Base-by-base conservation (phyloP, 1,284 basidiomycete genomes). In the Sanguinoderma infundibulare region DNA sequence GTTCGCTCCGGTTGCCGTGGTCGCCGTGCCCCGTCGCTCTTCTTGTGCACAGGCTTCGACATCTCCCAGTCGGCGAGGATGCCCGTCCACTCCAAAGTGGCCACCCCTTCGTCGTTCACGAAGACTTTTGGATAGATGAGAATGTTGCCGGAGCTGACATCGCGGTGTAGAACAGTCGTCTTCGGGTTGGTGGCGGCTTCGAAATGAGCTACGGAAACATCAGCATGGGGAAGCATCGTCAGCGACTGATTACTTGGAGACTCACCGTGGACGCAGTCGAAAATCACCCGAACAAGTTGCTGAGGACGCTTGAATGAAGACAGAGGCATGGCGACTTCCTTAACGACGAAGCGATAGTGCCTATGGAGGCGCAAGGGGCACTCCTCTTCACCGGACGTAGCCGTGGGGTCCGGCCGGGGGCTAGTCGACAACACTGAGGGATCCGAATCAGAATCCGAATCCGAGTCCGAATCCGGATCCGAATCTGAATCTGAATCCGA, bases 311-410 rank as follows among this genome's bases (percentile, higher is more conserved):
- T 28, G 42, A 53, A 53, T 8, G 20, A 4, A 17, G 17, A 14
- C 9, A 58, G 51, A 12, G 32, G 32, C 17, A 53, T 20, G 10
- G 50, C 52, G 1, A 58, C 40, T 26, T 58, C 57, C 26, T 46
- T n/a, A 1, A 53, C 57, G 7, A 58, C 57, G 5, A 59, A 8
- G 15, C 57, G 57, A 15, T 47, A 59, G 34, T 53, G 51, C n/a
- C n/a, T 6, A 26, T 49, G 46, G 17, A 30, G 46, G 2, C 46
- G 30, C 28, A 49, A 32, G 2, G 46, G 15, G 24, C 44, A 28
- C 14, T 15, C 15, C 5, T 46, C 44, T 3, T 2, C 10, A 22
- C 26, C 26, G 3, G 24, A 4, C 15, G 12, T 35, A 6, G 34
- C 7, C 34, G 34, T 14, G 7, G 34, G 34, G 6, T n/a, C n/a